Base-by-base conservation (phyloP, 2,329 filamentous ascomycete genomes). In the Knufia petricola region DNA sequence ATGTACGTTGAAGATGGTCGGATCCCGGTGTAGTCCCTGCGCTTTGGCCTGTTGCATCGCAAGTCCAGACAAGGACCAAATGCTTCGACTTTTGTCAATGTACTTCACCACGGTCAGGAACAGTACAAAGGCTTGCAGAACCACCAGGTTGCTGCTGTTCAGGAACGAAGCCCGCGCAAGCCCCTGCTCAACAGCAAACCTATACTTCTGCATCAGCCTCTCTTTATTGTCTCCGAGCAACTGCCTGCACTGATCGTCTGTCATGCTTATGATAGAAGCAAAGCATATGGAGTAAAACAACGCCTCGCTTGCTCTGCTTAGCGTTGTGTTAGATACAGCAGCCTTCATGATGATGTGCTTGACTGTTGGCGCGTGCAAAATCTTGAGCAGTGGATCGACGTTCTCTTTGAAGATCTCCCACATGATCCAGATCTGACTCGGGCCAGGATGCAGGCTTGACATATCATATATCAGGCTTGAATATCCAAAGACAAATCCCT, bases 171-270 rank as follows among this genome's bases (percentile, higher is more conserved):
- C 79, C 43, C 76, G 71, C 2, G 81, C 76, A 38, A 84, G 65
- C 1, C 77, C 77, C 59, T 84, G 80, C 58, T 84, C 79, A 2
- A 78, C 64, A 1, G 73, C 79, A 58, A 81, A 81, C 7, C 79
- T 75, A 60, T 82, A 84, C 42, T 72, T 73, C 39, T 66, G 66
- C 21, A 81, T 64, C 4, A 75, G 59, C 1, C 64, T 55, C 4
- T 65, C 55, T 48, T 77, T 73, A 26, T 76, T 71, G 61, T 78
- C 72, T 9, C 75, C 74, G 31, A 81, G 67, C 39, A 80, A 70
- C 17, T 70, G 62, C 56, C 63, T 64, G 60, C 64, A 74, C 52
- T 66, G 67, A 52, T 68, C 67, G 50, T 55, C 60, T 34, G 54
- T 66, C 63, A 64, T 63, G 51, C 74, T 76, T 3, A 74, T 78